Evolutionary conservation across 257 asterid species (phyloP).

Genomic region (Hygrophila difformis): DNA sequence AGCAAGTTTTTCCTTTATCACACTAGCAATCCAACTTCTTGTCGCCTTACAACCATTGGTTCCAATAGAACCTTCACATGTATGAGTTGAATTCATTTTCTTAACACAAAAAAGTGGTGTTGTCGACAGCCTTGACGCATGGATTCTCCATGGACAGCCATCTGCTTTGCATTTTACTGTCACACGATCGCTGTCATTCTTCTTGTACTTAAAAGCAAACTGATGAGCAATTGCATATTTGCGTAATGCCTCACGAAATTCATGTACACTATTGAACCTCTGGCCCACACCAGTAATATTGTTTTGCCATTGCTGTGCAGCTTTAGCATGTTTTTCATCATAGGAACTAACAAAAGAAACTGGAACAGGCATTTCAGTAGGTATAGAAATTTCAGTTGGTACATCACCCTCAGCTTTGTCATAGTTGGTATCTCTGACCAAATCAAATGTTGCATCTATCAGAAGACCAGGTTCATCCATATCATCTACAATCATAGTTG

Average conservation of each 20-base stretch:
- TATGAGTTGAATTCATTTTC: constrained; percentile 84
- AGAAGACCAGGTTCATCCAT: constrained; percentile 47
- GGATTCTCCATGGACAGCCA: constrained; percentile 97
- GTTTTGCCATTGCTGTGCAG: constrained; percentile 85
- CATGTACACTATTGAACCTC: constrained; percentile 88
- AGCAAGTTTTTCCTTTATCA: constrained; percentile 83
- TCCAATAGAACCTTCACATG: constrained; percentile 76
- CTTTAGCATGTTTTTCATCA: constrained; percentile 67
- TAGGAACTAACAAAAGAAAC: constrained; percentile 33
- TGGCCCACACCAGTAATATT: constrained; percentile 95
- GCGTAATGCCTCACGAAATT: constrained; percentile 89
- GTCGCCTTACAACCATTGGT: constrained; percentile 82
- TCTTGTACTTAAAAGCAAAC: constrained; percentile 90
- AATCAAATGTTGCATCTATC: constrained; percentile 58
- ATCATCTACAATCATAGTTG: constrained; percentile 49
- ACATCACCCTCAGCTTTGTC: constrained; percentile 34
- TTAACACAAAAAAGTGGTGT: constrained; percentile 88
- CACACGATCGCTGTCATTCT: constrained; percentile 95
- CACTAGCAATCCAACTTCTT: constrained; percentile 97
- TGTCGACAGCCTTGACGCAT: constrained; percentile 90
- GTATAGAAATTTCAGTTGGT: constrained; percentile 6
- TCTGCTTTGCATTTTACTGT: constrained; percentile 96
- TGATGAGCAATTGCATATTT: constrained; percentile 89
- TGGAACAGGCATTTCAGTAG: constrained; percentile 45
- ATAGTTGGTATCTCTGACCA: constrained; percentile 61